These are phyloP conservation scores for Aspergillus spinulosporus DNA, from an alignment of 2,329 filamentous ascomycete species.

Conservation along the genomic window DNA sequence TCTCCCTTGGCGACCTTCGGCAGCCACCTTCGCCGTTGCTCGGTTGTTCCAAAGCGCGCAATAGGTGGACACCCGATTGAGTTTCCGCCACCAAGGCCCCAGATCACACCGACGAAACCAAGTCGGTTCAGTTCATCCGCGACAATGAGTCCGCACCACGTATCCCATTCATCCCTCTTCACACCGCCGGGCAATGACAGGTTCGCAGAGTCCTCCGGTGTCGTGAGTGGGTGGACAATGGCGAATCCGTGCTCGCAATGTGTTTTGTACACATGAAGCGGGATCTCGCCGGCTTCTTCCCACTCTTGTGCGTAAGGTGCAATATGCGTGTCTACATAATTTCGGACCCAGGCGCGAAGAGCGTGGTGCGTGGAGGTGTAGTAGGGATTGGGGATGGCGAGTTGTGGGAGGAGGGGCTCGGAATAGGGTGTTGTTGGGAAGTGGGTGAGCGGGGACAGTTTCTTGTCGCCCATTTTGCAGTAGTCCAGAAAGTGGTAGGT, in stretches of 20 bases:
- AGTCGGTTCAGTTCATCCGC: conserved; percentile 58
- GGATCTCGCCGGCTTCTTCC: conserved; percentile 60
- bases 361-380: conserved; percentile 63
- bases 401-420: conserved; percentile 51
- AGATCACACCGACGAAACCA: conserved; percentile 59
- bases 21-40: conserved; percentile 61
- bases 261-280: conserved; percentile 41
- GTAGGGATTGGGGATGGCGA: conserved; percentile 50
- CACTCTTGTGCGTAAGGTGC: conserved; percentile 62
- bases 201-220: conserved; percentile 41
- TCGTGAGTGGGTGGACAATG: conserved; percentile 40
- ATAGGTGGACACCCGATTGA: conserved; percentile 65
- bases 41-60: conserved; percentile 60
- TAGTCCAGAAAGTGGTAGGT: too few species aligned
- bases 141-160: conserved; percentile 57
- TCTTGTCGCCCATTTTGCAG: not conserved
- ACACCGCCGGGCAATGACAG: conserved; percentile 49
- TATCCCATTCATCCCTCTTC: conserved; percentile 53
- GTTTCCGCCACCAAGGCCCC: conserved; percentile 60
- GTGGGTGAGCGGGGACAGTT: not conserved
- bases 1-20: conserved; percentile 60
- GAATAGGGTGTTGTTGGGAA: conserved; percentile 40
- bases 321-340: conserved; percentile 61
- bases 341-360: conserved; percentile 57
- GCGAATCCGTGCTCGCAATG: conserved; percentile 44